Conservation (phyloP, 2,329 filamentous ascomycete genomes). For the Keithomyces neogunnii region DNA sequence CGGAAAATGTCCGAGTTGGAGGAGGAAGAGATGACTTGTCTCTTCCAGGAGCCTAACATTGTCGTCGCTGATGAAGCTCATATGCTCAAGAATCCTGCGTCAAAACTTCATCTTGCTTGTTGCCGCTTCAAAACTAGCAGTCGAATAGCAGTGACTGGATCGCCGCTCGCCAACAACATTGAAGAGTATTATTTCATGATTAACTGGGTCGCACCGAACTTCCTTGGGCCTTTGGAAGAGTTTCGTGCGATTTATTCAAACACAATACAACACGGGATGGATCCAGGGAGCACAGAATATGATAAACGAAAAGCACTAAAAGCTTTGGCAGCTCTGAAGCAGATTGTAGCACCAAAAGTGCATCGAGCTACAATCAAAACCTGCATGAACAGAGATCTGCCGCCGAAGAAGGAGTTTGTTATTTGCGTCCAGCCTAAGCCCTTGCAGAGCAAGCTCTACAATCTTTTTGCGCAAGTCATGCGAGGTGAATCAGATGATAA, state of each 20-base stretch:
- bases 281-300: conserved; percentile 46
- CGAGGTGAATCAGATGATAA: not conserved
- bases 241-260: conserved; percentile 63
- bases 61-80: conserved; percentile 85
- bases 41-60: conserved; percentile 58
- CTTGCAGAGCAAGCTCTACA: conserved; percentile 57
- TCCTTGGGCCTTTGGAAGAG: conserved; percentile 58
- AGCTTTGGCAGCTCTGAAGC: conserved; percentile 61
- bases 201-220: conserved; percentile 75
- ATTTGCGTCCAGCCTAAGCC: conserved; percentile 62
- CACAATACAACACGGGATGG: conserved; percentile 67
- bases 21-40: conserved; percentile 30
- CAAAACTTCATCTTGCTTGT: conserved; percentile 45
- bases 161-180: conserved; percentile 77
- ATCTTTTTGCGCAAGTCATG: conserved; percentile 29
- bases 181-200: conserved; percentile 82
- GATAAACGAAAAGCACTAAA: conserved; percentile 55
- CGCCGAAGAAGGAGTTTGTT: conserved; percentile 73
- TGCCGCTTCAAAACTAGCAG: conserved; percentile 55
- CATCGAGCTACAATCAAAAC: conserved; percentile 61
- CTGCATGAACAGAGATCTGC: conserved; percentile 57
- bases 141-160: conserved; percentile 79
- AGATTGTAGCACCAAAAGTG: conserved; percentile 68
- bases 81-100: conserved; percentile 57
- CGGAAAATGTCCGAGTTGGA: conserved; percentile 23